Conservation (phyloP, 305 asterid genomes). For the Solanum hybrid region DNA sequence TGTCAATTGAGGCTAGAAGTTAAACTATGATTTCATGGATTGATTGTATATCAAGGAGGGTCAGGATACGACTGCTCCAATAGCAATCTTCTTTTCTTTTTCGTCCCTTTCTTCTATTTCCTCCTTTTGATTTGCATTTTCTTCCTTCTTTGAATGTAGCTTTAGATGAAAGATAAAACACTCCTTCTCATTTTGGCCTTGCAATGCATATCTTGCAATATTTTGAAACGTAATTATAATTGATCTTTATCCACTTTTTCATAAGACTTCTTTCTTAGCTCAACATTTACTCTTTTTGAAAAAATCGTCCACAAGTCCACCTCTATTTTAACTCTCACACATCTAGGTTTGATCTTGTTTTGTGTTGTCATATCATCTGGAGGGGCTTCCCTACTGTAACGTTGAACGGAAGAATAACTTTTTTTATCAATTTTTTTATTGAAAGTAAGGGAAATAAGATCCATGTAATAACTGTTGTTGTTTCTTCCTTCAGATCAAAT, state of each 20-base stretch:
- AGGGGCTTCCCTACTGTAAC: no score
- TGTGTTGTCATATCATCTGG: not conserved
- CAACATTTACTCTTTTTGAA: not conserved
- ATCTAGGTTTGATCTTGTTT: not conserved
- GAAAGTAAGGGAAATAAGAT: not conserved
- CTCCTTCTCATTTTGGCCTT: not conserved
- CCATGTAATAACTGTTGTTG: not conserved
- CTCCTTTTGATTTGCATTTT: not conserved
- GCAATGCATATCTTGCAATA: not conserved
- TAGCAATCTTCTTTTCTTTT: not conserved
- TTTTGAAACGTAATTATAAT: no score
- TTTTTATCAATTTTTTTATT: no score
- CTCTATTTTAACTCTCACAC: not conserved
- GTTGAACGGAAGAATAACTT: not conserved
- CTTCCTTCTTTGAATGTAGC: not conserved
- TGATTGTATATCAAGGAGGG: no score
- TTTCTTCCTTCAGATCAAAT: not conserved
- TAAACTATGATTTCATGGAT: no score
- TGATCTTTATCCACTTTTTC: not conserved
- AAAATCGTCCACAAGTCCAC: not conserved
- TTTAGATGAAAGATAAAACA: not conserved
- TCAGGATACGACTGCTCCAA: no score
- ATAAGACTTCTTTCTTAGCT: not conserved
- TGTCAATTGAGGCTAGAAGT: no score
- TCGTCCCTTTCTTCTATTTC: not conserved